These are phyloP conservation scores for Debaryomyces prosopidis DNA, from an alignment of 805 yeast genomes.

Conservation along the genomic window DNA sequence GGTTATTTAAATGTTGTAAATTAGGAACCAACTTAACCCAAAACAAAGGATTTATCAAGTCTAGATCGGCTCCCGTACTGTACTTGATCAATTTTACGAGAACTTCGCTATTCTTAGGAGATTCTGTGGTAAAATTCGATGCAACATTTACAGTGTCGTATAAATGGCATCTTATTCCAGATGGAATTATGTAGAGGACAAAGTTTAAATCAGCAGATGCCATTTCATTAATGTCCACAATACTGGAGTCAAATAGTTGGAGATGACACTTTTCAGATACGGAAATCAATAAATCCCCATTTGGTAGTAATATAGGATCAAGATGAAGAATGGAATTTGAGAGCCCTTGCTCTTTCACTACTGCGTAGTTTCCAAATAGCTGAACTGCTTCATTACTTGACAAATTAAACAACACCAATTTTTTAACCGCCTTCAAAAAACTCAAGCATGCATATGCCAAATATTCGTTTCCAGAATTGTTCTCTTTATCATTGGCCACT, in stretches of 20 bases:
- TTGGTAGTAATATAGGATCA: constrained; percentile 38
- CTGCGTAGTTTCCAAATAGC: constrained; percentile 41
- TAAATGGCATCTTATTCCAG: constrained; percentile 45
- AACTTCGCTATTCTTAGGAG: constrained; percentile 22
- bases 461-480: constrained; percentile 19
- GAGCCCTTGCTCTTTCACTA: constrained; percentile 12
- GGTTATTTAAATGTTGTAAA: constrained; percentile 64
- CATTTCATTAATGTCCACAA: constrained; percentile 12
- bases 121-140: constrained; percentile 18
- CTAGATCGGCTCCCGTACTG: constrained; percentile 34
- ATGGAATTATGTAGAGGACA: constrained; percentile 40
- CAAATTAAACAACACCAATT: constrained; percentile 33
- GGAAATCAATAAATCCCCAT: constrained; percentile 40
- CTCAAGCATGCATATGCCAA: constrained; percentile 36
- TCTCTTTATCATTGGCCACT: constrained; percentile 9
- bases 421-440: constrained; percentile 42
- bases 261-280: constrained; percentile 24
- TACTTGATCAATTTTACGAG: constrained; percentile 32
- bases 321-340: constrained; percentile 23
- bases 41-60: constrained; percentile 23
- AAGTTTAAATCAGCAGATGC: constrained; percentile 19
- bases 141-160: constrained; percentile 26
- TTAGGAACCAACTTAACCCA: constrained; percentile 76
- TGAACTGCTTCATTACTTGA: constrained; percentile 23
- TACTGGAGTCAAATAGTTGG: constrained; percentile 25